Conservation (phyloP, 495 filamentous ascomycete species). For the Annulohypoxylon nitens region DNA sequence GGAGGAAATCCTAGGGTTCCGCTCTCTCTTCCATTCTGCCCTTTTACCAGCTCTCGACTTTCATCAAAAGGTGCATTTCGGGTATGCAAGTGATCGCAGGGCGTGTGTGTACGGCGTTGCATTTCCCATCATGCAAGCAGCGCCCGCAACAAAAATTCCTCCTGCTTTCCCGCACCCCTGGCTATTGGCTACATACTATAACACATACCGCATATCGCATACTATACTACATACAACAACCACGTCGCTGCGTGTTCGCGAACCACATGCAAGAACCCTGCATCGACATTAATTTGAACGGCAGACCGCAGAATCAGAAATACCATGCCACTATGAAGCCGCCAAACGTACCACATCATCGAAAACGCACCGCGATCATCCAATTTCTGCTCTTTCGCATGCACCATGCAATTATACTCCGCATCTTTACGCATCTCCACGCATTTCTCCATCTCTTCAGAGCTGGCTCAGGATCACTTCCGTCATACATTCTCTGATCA, state of each 20-base stretch:
- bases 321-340: conserved; percentile 40
- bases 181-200: conserved; percentile 15
- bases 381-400: conserved; percentile 22
- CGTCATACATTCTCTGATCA: conserved; percentile 44
- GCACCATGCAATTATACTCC: conserved; percentile 32
- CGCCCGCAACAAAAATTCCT: conserved; percentile 20
- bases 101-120: conserved; percentile 29
- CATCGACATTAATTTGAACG: conserved; percentile 41
- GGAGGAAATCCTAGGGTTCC: conserved; percentile 39
- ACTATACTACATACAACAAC: background rate
- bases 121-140: conserved; percentile 37
- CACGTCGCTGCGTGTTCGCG: conserved; percentile 28
- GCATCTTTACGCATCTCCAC: conserved; percentile 11
- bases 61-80: conserved; percentile 43
- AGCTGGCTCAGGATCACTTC: conserved; percentile 51
- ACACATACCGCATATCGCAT: background rate
- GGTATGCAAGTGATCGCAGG: conserved; percentile 46
- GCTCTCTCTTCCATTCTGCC: conserved; percentile 38
- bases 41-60: conserved; percentile 45
- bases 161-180: conserved; percentile 38
- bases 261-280: conserved; percentile 38
- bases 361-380: conserved; percentile 37
- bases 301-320: conserved; percentile 39
- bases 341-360: conserved; percentile 36
- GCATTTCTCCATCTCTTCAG: conserved; percentile 20